Evolutionary conservation across 208 protist species (phyloP), one percentile per base, ranked within the genome.

Genomic region (Blastocrithidia nonstop): DNA sequence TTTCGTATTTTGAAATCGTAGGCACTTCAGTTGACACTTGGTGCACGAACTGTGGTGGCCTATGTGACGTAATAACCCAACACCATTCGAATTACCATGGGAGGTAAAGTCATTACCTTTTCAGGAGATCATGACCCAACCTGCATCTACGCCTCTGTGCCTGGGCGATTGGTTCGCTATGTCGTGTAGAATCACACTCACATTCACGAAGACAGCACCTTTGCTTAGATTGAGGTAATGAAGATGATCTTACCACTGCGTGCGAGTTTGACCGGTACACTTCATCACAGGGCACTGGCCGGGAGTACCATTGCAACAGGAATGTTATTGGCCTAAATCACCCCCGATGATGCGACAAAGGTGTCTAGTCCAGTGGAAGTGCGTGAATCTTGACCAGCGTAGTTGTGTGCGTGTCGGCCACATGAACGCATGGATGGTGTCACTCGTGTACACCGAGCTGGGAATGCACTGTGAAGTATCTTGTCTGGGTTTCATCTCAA

Each of bases 151-250:
- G 78, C 95, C 13, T 69, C 65, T 39, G 89, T 96, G 16, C 90
- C 94, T 1, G 95, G 96, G 45, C 96, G 96, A 46, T 68, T 98
- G 2, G 88, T 98, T 13, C 79, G 93, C 24, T 98, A 95, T 65
- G 57, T 98, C 16, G 82, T 97, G 24, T 60, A 63, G 17, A 84
- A 98, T 39, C 92, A 88, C 40, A 73, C 65, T 6, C 83, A 95
- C 39, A 75, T 98, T 19, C 68, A 63, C 36, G 78, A 81, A 39
- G 77, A 71, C 35, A 57, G 69, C 36, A 70, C 94, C 15, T 96
- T 90, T 50, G 94, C 93, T 9, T 94, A 98, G 61, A 73, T 97
- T 29, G 95, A 98, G 58, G 93, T 97, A n/a, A 98, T 98, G 96
- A 98, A 98, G 71, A 98, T 98, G 96, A 88, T 96, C 57, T 74